Evolutionary conservation across 202 grass and related monocot genomes (phyloP), one percentile per base, ranked within the genome.

Genomic region (Digitaria exilis): DNA sequence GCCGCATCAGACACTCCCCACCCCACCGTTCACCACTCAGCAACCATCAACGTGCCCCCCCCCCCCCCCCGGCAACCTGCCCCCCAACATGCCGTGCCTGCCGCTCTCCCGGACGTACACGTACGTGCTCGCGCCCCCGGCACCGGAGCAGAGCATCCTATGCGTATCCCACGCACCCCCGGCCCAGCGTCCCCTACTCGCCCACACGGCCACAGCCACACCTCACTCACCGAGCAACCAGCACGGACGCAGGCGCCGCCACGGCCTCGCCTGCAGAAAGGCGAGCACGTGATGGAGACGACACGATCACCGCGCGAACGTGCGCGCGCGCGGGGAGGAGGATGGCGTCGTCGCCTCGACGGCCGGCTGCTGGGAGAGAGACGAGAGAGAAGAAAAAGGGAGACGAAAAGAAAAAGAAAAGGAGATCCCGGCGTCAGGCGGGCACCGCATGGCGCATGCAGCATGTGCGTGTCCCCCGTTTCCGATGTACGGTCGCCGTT

Each of bases 131-230:
- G 41, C 41, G 42, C 57, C 43, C 13, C 41, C 56, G 5, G 41
- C 58, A 50, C 75, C 9, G 52, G 43, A 37, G 43, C 65, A 64
- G 84, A 64, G 76, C 75, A 80, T 85, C 84, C 76, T 63, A 80
- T 0, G 54, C n/a, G 54, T 12, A 10, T 22, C 19, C 21, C n/a
- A n/a, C n/a, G n/a, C n/a, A n/a, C 19, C 51, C 51, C 7, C 7
- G 21, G n/a, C 7, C 52, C 52, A 10, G n/a, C 54, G 54, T 57
- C 56, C 56, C 22, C 21, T 0, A 1, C 1, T 39, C 25, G 15
- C 30, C 31, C 22, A 13, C 52, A 70, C 25, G 21, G 19, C 31
- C 30, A 11, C n/a, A n/a, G n/a, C n/a, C n/a, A 56, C 7, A 14
- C 15, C 45, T 49, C 52, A n/a, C n/a, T 21, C 21, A 10, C 51